Conservation (phyloP, 139 green algal genomes). For the Ettlia oleoabundans region DNA sequence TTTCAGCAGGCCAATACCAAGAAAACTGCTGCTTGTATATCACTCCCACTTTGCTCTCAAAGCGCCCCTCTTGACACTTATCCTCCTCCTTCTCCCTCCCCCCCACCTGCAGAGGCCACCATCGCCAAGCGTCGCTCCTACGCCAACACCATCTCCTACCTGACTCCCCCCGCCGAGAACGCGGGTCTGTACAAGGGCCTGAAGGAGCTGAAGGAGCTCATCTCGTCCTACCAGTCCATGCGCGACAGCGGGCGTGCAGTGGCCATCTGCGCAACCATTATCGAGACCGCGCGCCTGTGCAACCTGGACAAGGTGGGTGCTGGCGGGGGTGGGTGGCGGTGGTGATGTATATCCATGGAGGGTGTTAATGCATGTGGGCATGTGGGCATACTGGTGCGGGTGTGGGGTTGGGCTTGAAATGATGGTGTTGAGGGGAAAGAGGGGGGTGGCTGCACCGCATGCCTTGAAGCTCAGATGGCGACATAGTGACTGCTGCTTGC, state of each 20-base stretch:
- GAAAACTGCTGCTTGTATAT: too few relatives aligned
- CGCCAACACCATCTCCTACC: slow-evolving; percentile 99
- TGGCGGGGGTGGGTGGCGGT: not conserved
- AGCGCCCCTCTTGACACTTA: not conserved
- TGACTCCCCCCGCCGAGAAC: slow-evolving; percentile 99
- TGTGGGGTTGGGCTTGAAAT: too few relatives aligned
- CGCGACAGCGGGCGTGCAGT: slow-evolving; percentile 84
- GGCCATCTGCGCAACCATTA: slow-evolving; percentile 95
- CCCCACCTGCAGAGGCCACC: slow-evolving; percentile 79
- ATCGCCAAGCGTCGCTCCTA: slow-evolving; percentile 99
- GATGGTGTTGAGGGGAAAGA: not conserved
- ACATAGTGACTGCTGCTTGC: too few relatives aligned
- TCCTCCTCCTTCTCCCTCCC: not conserved
- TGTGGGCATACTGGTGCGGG: too few relatives aligned
- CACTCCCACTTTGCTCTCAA: too few relatives aligned
- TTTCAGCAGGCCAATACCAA: too few relatives aligned
- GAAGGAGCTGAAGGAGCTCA: slow-evolving; percentile 97
- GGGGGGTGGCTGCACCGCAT: too few relatives aligned
- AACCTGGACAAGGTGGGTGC: slow-evolving; percentile 92
- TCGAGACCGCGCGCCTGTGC: slow-evolving; percentile 94
- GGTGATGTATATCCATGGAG: too few relatives aligned
- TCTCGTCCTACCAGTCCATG: slow-evolving; percentile 92
- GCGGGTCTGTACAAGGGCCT: slow-evolving; percentile 97
- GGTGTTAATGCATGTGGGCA: too few relatives aligned
- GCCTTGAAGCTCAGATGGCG: too few relatives aligned